Conservation (phyloP, 108 stramenopile species). For the Discostella pseudostelligera region DNA sequence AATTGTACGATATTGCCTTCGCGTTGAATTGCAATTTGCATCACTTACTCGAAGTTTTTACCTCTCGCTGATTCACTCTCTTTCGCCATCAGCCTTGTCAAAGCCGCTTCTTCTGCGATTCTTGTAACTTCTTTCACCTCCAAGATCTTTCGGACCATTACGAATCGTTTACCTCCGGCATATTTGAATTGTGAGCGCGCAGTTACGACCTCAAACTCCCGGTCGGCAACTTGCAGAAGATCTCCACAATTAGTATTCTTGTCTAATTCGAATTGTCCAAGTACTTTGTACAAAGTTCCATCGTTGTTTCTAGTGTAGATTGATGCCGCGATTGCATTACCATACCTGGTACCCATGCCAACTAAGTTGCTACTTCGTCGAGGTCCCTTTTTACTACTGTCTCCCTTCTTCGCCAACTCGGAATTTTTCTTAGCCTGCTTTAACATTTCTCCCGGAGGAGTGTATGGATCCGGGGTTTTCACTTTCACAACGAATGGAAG, state of each 20-base stretch:
- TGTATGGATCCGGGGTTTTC: slow-evolving; percentile 81
- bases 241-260: slow-evolving; percentile 79
- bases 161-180: slow-evolving; percentile 73
- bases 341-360: slow-evolving; percentile 29
- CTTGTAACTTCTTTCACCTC: slow-evolving; percentile 75
- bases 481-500: slow-evolving; percentile 68
- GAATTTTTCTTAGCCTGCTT: slow-evolving; percentile 52
- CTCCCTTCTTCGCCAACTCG: slow-evolving; percentile 13
- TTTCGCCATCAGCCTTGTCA: slow-evolving; percentile 25
- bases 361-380: slow-evolving; percentile 25
- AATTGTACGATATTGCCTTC: not conserved
- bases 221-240: slow-evolving; percentile 57
- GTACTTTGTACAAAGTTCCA: slow-evolving; percentile 44
- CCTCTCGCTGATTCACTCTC: slow-evolving; percentile 6
- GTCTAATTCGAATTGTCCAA: slow-evolving; percentile 76
- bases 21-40: too few relatives aligned
- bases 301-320: slow-evolving; percentile 23
- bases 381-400: slow-evolving; percentile 17
- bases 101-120: slow-evolving; percentile 51
- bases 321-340: slow-evolving; percentile 45
- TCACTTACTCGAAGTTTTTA: slow-evolving; percentile 27
- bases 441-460: slow-evolving; percentile 41
- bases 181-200: slow-evolving; percentile 58
- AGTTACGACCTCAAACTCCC: slow-evolving; percentile 60
- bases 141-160: slow-evolving; percentile 78